phyloP scores from a whole-genome alignment of 1,139 yeast genomes.

The Blastobotrys aristatus region DNA sequence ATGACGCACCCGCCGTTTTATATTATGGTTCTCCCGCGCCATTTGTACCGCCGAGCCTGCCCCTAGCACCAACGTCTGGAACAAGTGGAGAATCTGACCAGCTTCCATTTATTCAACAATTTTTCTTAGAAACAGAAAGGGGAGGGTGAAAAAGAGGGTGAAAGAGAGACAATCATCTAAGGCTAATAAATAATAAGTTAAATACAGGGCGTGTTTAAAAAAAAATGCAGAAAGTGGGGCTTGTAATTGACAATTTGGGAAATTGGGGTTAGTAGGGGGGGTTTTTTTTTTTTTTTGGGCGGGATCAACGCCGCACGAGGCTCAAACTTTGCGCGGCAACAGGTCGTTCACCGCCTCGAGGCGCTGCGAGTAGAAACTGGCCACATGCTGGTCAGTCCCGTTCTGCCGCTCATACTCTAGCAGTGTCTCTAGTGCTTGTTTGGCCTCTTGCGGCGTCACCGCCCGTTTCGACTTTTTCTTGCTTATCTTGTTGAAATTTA shows the following conservation, averaged over 20 bases:
- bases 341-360: conserved; percentile 7
- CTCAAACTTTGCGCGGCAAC: no score
- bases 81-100: background rate
- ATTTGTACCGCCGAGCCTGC: background rate
- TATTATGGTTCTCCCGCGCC: background rate
- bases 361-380: conserved; percentile 3
- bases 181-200: background rate
- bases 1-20: background rate
- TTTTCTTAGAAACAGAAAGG: no score
- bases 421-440: conserved; percentile 1
- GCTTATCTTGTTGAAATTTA: background rate
- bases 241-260: background rate
- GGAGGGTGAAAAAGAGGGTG: background rate
- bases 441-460: conserved; percentile 5
- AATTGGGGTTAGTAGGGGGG: no score
- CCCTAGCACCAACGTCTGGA: background rate
- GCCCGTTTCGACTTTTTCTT: background rate
- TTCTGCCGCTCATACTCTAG: conserved; percentile 4
- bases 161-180: background rate
- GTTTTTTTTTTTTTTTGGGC: no score
- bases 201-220: no score
- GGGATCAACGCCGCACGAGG: background rate
- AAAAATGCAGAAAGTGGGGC: no score
- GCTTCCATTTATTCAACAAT: no score
- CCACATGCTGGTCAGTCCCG: conserved; percentile 1